Conservation (phyloP, 2,329 filamentous ascomycete genomes). For the Colletotrichum truncatum region DNA sequence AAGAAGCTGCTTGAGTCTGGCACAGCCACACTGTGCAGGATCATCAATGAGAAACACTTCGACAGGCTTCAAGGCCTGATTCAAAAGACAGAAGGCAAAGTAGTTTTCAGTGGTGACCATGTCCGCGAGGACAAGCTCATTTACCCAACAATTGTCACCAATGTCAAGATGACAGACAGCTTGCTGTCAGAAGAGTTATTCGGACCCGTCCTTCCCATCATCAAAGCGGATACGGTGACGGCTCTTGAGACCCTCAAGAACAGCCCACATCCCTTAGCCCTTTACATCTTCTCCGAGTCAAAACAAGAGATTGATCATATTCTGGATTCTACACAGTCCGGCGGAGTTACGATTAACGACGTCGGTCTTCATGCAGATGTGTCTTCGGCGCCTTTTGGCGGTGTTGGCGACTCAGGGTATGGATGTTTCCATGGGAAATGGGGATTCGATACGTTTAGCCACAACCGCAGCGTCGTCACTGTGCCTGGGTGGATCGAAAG, state of each 20-base stretch:
- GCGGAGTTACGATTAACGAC: conserved; percentile 62
- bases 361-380: conserved; percentile 52
- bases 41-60: conserved; percentile 53
- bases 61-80: conserved; percentile 49
- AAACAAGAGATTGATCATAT: conserved; percentile 44
- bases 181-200: conserved; percentile 56
- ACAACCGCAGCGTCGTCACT: conserved; percentile 47
- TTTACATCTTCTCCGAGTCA: conserved; percentile 51
- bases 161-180: conserved; percentile 45
- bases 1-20: conserved; percentile 39
- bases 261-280: conserved; percentile 45
- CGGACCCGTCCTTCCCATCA: conserved; percentile 51
- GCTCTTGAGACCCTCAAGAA: conserved; percentile 39
- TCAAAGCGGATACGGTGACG: conserved; percentile 38
- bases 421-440: conserved; percentile 59
- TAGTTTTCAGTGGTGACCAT: conserved; percentile 45
- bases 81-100: conserved; percentile 43
- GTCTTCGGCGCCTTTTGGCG: conserved; percentile 56
- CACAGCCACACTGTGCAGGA: conserved; percentile 39
- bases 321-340: conserved; percentile 48
- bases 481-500: conserved; percentile 48
- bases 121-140: conserved; percentile 42
- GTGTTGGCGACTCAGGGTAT: conserved; percentile 57
- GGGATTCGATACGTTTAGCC: conserved; percentile 54
- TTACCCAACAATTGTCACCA: conserved; percentile 47